Evolutionary conservation across 73 alveolate genomes (phyloP).

Genomic region (Uronychia setigera): DNA sequence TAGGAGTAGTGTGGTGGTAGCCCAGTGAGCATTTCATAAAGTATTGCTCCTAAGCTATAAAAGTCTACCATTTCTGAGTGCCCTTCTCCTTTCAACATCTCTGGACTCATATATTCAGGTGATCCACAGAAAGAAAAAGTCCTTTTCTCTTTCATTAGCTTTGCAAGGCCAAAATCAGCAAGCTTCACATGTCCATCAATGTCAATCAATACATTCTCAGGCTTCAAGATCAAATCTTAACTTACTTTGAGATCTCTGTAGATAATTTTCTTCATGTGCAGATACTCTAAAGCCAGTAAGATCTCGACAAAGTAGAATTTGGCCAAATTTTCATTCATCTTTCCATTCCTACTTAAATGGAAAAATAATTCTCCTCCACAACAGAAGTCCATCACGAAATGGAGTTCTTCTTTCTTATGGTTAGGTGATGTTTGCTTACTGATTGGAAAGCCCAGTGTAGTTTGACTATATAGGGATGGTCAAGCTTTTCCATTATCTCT

Average conservation of each 20-base stretch:
- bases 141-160: slow-evolving; percentile 42
- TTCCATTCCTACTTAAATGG: slow-evolving; percentile 26
- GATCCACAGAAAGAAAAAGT: slow-evolving; percentile 92
- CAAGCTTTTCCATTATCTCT: slow-evolving; percentile 39
- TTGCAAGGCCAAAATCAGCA: slow-evolving; percentile 71
- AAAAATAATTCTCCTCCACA: slow-evolving; percentile 67
- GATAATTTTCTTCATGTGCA: slow-evolving; percentile 59
- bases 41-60: slow-evolving; percentile 89
- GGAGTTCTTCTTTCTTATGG: slow-evolving; percentile 55
- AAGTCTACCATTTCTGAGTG: slow-evolving; percentile 86
- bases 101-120: slow-evolving; percentile 94
- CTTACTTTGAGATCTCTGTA: slow-evolving; percentile 63
- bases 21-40: slow-evolving; percentile 94
- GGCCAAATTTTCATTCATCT: slow-evolving; percentile 54
- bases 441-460: slow-evolving; percentile 64
- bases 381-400: slow-evolving; percentile 62
- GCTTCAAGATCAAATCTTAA: slow-evolving; percentile 4
- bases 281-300: slow-evolving; percentile 61
- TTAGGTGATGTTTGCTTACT: slow-evolving; percentile 1
- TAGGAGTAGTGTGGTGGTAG: slow-evolving; percentile 85
- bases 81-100: slow-evolving; percentile 78
- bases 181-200: slow-evolving; percentile 71
- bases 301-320: slow-evolving; percentile 69
- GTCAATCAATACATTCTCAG: slow-evolving; percentile 69
- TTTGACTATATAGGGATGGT: slow-evolving; percentile 51